Base-by-base conservation (phyloP, 208 protist genomes). In the Crithidia brevicula region DNA sequence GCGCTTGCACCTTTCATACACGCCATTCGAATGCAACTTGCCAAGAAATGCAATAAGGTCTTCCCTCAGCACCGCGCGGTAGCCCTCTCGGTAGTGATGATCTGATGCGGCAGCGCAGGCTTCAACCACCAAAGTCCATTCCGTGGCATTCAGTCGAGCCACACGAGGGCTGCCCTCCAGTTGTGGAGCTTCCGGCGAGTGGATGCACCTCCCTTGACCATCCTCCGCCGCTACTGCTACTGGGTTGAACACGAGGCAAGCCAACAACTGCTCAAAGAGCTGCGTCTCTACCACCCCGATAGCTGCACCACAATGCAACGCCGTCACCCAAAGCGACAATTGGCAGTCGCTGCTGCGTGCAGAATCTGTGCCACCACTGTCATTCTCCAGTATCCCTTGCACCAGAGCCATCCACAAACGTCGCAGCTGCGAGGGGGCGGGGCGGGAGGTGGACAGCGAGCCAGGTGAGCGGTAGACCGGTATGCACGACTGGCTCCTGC, bases 251-350 rank as follows among this genome's bases (percentile, higher is more conserved):
- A 91, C 50, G 25, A 91, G 28, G 34, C 51, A 80, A 8, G 85
- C 81, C 9, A 94, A 46, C 25, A 94, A 63, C 63, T 86, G 85
- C 23, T 68, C 70, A 53, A 82, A 94, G 8, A 86, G 36, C n/a
- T 62, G 31, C n/a, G 85, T 82, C 51, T 89, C 85, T 6, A 81
- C 79, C 38, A 79, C 87, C n/a, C 73, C 79, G 7, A 90, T 57
- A 3, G 57, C 72, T 4, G 77, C 79, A 25, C 85, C 88, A 49
- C 78, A 82, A 46, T 80, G 40, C 34, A 94, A 49, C 43, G 77
- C 79, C 22, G 40, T 52, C 49, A 91, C 67, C 65, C 80, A 79
- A 9, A 91, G n/a, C n/a, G n/a, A 43, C 20, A 46, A 70, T 28
- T 22, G 4, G 25, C 4, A 30, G 13, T 53, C 45, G 16, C 56